phyloP scores from a whole-genome alignment of 768 basidiomycete genomes.

The Naganishia antarctica region DNA sequence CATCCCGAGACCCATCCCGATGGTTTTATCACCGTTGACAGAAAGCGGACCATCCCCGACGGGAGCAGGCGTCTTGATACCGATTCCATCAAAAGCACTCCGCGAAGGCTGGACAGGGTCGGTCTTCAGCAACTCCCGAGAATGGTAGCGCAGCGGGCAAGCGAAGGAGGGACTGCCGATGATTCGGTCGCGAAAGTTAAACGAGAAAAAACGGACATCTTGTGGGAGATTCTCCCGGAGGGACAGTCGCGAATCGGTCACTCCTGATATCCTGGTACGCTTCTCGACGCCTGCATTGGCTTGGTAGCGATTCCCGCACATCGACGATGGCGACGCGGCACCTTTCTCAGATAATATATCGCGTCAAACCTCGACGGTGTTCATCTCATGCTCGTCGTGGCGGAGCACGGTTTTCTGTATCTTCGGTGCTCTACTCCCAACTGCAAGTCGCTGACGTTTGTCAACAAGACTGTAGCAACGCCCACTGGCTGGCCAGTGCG shows the following conservation, averaged over 20 bases:
- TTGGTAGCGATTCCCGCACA: not conserved
- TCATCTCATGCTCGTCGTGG: too few species aligned
- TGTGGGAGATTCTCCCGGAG: constrained; percentile 13
- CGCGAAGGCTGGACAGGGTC: too few species aligned
- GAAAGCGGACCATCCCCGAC: not conserved
- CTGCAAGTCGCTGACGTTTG: too few species aligned
- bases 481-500: too few species aligned
- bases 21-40: constrained; percentile 16
- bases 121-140: not conserved
- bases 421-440: too few species aligned
- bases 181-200: not conserved
- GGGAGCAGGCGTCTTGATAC: too few species aligned
- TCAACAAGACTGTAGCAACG: too few species aligned
- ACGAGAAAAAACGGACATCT: constrained; percentile 8
- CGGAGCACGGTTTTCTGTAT: too few species aligned
- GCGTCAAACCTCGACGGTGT: too few species aligned
- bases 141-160: not conserved
- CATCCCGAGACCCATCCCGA: not conserved
- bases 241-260: constrained; percentile 4
- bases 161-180: not conserved
- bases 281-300: too few species aligned
- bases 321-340: not conserved
- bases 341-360: not conserved
- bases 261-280: too few species aligned
- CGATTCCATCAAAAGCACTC: not conserved